phyloP scores from a whole-genome alignment of 257 asterid genomes.

The Solanum virginianum region DNA sequence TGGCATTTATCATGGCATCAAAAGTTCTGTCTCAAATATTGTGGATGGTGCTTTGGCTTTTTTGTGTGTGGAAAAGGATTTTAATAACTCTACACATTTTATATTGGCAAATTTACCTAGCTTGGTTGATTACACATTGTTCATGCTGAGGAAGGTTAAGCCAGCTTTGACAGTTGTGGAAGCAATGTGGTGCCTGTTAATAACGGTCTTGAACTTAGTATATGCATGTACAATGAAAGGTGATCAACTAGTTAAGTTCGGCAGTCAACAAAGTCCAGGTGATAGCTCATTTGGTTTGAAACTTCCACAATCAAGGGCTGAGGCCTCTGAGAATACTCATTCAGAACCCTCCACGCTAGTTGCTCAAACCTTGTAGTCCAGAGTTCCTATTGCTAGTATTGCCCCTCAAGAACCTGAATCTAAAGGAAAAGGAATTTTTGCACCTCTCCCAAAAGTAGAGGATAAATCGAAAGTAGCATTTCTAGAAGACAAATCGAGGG shows the following conservation, averaged over 20 bases:
- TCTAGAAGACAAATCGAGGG: conserved; percentile 31
- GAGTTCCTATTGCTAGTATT: conserved; percentile 6
- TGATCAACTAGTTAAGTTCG: conserved; percentile 13
- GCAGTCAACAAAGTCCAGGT: conserved; percentile 4
- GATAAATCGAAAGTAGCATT: conserved; percentile 17
- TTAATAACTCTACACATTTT: conserved; percentile 9
- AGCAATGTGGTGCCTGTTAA: conserved; percentile 64
- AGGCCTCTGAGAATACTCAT: conserved; percentile 12
- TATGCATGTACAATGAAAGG: conserved; percentile 36
- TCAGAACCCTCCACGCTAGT: conserved; percentile 1
- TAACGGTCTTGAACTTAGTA: conserved; percentile 55
- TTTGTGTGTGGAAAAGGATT: conserved; percentile 28
- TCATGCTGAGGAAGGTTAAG: conserved; percentile 55
- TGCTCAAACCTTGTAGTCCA: conserved; percentile 15
- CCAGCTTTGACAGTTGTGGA: conserved; percentile 44
- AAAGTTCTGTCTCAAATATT: conserved; percentile 46
- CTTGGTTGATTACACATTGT: conserved; percentile 46
- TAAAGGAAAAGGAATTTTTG: conserved; percentile 15
- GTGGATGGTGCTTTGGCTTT: conserved; percentile 56
- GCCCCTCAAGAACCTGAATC: conserved; percentile 7
- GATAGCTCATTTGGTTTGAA: no score
- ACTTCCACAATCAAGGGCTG: background rate
- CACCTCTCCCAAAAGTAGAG: conserved; percentile 20
- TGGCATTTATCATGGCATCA: conserved; percentile 48
- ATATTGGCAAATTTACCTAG: conserved; percentile 35